These are phyloP conservation scores for Candida easanensis DNA, from an alignment of 805 yeast species.

Conservation along the genomic window DNA sequence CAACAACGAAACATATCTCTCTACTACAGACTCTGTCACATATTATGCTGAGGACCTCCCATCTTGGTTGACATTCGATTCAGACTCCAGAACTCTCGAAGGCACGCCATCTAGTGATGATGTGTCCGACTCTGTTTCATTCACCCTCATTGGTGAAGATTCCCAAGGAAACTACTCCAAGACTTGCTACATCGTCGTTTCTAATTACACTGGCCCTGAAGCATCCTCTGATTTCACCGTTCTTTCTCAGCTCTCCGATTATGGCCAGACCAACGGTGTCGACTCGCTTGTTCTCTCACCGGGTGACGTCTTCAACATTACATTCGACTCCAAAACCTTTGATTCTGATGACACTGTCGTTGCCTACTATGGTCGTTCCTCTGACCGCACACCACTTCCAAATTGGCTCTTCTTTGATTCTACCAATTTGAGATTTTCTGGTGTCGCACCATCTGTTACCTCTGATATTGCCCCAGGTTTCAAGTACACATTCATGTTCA, in stretches of 20 bases:
- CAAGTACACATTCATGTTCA: constrained; percentile 62
- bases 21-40: constrained; percentile 41
- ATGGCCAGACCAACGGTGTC: constrained; percentile 75
- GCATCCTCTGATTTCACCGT: constrained; percentile 42
- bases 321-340: constrained; percentile 64
- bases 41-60: constrained; percentile 66
- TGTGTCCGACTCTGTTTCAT: constrained; percentile 43
- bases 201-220: constrained; percentile 53
- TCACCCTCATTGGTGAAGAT: constrained; percentile 74
- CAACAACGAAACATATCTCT: constrained; percentile 65
- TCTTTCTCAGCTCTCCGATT: constrained; percentile 51
- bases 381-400: constrained; percentile 84
- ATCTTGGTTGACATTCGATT: constrained; percentile 74
- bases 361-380: constrained; percentile 78
- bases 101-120: constrained; percentile 61
- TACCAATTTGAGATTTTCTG: constrained; percentile 63
- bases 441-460: constrained; percentile 84
- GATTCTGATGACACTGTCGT: constrained; percentile 48
- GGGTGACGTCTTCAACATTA: constrained; percentile 60
- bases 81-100: constrained; percentile 51
- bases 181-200: constrained; percentile 58
- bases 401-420: constrained; percentile 79
- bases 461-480: constrained; percentile 87
- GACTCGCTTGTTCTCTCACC: constrained; percentile 74
- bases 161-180: constrained; percentile 45